Evolutionary conservation across 768 basidiomycete genomes (phyloP).

Genomic region (Paxillus rubicundulus): DNA sequence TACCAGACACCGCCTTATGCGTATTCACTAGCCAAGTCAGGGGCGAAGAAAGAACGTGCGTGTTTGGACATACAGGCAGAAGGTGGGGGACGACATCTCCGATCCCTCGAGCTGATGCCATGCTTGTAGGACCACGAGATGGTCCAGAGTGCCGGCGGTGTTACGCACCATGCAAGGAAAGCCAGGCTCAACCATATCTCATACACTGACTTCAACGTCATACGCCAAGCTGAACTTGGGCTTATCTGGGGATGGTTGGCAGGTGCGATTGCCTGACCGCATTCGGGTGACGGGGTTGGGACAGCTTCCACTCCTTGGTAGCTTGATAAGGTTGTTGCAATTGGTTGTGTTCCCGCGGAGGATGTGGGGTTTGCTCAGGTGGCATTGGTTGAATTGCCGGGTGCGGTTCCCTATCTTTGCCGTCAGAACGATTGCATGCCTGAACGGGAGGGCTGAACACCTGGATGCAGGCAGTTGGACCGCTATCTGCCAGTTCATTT

Average conservation of each 20-base stretch:
- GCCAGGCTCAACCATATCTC: neutral
- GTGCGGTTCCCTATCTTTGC: slow-evolving; percentile 16
- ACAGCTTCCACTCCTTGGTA: neutral
- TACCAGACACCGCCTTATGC: no score
- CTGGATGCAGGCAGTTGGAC: no score
- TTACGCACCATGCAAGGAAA: no score
- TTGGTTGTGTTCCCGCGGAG: slow-evolving; percentile 9
- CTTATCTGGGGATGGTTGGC: slow-evolving; percentile 32
- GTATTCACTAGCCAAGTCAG: no score
- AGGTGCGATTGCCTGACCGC: slow-evolving; percentile 28
- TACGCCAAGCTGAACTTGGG: slow-evolving; percentile 28
- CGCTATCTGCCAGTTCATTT: no score
- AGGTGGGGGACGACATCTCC: no score
- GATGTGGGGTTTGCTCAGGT: slow-evolving; percentile 23
- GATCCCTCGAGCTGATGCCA: no score
- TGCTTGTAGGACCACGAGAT: no score
- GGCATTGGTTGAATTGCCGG: slow-evolving; percentile 22
- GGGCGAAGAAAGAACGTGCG: no score
- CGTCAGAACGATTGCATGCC: slow-evolving; percentile 9
- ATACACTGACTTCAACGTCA: slow-evolving; percentile 26
- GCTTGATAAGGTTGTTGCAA: neutral
- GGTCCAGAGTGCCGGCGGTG: no score
- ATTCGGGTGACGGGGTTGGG: slow-evolving; percentile 12
- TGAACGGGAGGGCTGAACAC: no score
- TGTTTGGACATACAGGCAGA: no score